phyloP scores from a whole-genome alignment of 1,139 yeast species.

The Geotrichum bryndzae region DNA sequence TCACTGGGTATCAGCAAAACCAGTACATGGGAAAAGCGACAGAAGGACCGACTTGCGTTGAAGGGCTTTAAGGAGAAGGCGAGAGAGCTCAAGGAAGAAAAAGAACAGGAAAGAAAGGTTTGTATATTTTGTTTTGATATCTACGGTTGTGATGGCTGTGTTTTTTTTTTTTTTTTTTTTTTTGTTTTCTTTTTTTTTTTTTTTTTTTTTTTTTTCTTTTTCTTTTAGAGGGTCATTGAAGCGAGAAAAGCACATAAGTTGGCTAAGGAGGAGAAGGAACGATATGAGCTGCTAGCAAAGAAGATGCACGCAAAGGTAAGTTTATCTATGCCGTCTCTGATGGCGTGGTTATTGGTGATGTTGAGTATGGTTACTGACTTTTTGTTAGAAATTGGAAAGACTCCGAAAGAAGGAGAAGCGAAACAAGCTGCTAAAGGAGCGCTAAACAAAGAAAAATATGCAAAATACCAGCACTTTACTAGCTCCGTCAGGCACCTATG shows the following conservation, averaged over 20 bases:
- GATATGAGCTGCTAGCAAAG: slow-evolving; percentile 37
- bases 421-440: slow-evolving; percentile 41
- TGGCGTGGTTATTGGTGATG: neutral
- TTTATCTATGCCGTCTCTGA: neutral
- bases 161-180: neutral
- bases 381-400: slow-evolving; percentile 34
- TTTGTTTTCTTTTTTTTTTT: neutral
- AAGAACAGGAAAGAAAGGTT: slow-evolving; percentile 31
- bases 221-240: slow-evolving; percentile 21
- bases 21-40: slow-evolving; percentile 34
- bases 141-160: no score
- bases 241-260: slow-evolving; percentile 35
- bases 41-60: slow-evolving; percentile 28
- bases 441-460: slow-evolving; percentile 23
- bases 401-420: slow-evolving; percentile 38
- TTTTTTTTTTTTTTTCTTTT: neutral
- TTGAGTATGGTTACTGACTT: neutral
- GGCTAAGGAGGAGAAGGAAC: slow-evolving; percentile 40
- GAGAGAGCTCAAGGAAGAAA: slow-evolving; percentile 36
- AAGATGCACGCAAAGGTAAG: slow-evolving; percentile 38
- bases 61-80: slow-evolving; percentile 34
- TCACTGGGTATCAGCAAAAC: slow-evolving; percentile 27
- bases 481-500: neutral
- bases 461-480: neutral
- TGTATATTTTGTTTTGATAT: neutral